Evolutionary conservation across 257 asterid genomes (phyloP).

Genomic region (Jacaranda mimosifolia): DNA sequence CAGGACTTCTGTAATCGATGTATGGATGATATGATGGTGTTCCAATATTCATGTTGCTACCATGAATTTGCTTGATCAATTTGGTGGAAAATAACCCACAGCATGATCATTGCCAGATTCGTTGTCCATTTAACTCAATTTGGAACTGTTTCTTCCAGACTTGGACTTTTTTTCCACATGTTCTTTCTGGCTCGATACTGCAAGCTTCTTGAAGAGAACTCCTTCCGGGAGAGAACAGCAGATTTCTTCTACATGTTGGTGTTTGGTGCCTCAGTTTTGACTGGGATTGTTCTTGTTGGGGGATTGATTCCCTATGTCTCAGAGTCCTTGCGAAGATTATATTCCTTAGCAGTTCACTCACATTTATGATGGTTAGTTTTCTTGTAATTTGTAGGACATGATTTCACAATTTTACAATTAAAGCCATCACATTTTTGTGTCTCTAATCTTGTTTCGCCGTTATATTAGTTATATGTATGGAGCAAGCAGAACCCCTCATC

Average conservation of each 20-base stretch:
- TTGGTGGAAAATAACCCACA: not conserved
- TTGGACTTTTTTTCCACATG: constrained; percentile 99
- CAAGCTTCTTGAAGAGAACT: constrained; percentile 98
- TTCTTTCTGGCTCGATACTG: constrained; percentile 99
- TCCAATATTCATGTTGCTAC: not conserved
- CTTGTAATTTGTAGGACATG: constrained; percentile 21
- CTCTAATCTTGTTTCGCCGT: constrained; percentile 23
- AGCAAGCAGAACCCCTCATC: constrained; percentile 97
- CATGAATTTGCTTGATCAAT: constrained; percentile 11
- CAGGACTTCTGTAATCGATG: not conserved
- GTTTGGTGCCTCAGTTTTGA: constrained; percentile 92
- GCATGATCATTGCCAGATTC: not conserved
- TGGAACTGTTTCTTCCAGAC: constrained; percentile 59
- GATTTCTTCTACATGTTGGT: constrained; percentile 97
- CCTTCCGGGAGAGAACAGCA: constrained; percentile 95
- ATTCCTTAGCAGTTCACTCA: constrained; percentile 98
- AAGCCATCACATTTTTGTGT: constrained; percentile 14
- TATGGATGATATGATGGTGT: not conserved
- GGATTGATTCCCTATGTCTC: constrained; percentile 98
- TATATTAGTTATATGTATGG: constrained; percentile 91
- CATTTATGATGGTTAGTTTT: constrained; percentile 95
- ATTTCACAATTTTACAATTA: not conserved
- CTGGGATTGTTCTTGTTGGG: constrained; percentile 90
- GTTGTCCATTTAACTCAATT: constrained; percentile 21
- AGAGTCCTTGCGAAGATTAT: constrained; percentile 92